Conservation (phyloP, 345 rosid genomes). For the Chamaenerion angustifolium region DNA sequence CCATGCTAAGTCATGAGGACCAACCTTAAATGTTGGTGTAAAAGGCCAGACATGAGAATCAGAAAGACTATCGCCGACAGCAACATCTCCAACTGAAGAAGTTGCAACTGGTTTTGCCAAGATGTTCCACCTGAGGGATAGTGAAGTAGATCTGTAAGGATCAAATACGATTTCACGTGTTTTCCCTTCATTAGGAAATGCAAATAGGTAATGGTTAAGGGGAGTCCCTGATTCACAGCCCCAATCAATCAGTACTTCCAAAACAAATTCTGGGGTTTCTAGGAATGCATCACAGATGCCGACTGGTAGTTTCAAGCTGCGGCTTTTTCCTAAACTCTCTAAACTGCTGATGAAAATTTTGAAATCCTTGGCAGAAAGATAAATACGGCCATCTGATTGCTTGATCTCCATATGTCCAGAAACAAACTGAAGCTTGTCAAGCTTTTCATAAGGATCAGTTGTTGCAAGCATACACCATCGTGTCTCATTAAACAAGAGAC, state of each 20-base stretch:
- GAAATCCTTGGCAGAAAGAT: constrained; percentile 63
- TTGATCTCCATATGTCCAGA: constrained; percentile 68
- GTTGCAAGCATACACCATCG: constrained; percentile 74
- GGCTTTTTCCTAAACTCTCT: constrained; percentile 60
- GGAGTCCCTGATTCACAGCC: constrained; percentile 84
- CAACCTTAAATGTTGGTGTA: constrained; percentile 58
- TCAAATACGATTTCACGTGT: constrained; percentile 74
- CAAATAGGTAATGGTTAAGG: constrained; percentile 78
- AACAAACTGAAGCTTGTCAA: constrained; percentile 65
- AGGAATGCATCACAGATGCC: constrained; percentile 45
- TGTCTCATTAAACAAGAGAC: constrained; percentile 55
- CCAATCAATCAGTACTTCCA: constrained; percentile 92
- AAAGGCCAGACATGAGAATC: constrained; percentile 18
- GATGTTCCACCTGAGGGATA: constrained; percentile 86
- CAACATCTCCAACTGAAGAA: constrained; percentile 21
- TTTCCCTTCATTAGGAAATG: constrained; percentile 76
- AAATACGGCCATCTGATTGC: constrained; percentile 86
- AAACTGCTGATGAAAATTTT: constrained; percentile 73
- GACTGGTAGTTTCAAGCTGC: constrained; percentile 47
- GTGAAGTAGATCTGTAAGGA: constrained; percentile 90
- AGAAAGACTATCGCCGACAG: constrained; percentile 17
- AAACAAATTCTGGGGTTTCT: constrained; percentile 58
- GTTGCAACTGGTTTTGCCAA: constrained; percentile 56
- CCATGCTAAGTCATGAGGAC: constrained; percentile 99
- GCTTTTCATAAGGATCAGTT: constrained; percentile 91